phyloP scores from a whole-genome alignment of 202 grass and related monocot genomes.

The Dendrocalamus latiflorus region DNA sequence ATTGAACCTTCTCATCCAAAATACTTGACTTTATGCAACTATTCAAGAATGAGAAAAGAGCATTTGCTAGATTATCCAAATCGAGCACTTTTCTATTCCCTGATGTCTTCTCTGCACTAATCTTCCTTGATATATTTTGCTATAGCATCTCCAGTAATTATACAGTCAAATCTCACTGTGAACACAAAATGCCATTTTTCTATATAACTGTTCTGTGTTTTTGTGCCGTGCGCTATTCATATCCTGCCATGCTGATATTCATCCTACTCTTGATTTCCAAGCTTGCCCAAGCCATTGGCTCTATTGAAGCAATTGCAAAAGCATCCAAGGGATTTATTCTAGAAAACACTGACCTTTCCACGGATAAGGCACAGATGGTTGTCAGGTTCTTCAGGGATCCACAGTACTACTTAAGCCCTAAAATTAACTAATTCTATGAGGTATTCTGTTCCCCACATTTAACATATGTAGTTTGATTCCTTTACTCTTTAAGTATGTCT shows the following conservation, averaged over 20 bases:
- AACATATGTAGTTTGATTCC: not conserved
- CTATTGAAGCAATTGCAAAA: slow-evolving; percentile 77
- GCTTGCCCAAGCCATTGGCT: slow-evolving; percentile 79
- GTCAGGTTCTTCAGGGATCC: slow-evolving; percentile 83
- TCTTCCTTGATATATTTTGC: no score
- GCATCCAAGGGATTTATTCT: slow-evolving; percentile 63
- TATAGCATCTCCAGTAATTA: no score
- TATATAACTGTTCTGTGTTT: not conserved
- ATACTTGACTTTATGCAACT: no score
- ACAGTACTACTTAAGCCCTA: slow-evolving; percentile 70
- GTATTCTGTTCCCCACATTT: slow-evolving; percentile 18
- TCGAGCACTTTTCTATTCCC: no score
- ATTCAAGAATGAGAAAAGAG: no score
- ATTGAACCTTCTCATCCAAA: no score
- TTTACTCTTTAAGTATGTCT: no score
- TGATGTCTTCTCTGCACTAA: no score
- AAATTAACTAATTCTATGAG: slow-evolving; percentile 40
- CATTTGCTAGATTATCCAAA: no score
- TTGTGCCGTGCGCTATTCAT: not conserved
- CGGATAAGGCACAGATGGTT: slow-evolving; percentile 70
- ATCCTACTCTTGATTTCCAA: slow-evolving; percentile 28
- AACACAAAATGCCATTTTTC: not conserved
- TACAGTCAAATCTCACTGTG: no score
- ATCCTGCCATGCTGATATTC: not conserved
- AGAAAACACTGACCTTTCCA: slow-evolving; percentile 83